Conservation (phyloP, 2,329 filamentous ascomycete species). For the Neurospora sp. region DNA sequence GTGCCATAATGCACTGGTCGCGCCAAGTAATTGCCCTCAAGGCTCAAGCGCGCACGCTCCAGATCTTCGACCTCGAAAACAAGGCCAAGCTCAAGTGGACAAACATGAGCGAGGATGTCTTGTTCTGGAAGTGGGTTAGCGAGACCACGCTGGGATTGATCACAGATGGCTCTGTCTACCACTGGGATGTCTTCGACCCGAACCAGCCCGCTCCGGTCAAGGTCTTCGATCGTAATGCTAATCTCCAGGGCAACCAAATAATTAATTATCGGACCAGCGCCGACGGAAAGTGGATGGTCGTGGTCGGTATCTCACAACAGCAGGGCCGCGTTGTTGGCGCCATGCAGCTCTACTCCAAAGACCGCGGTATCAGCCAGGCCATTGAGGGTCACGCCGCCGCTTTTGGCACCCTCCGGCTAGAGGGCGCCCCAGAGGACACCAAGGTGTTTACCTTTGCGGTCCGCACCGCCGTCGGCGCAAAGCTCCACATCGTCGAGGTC, state of each 20-base stretch:
- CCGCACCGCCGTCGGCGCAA: slow-evolving; percentile 77
- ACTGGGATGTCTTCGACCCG: slow-evolving; percentile 94
- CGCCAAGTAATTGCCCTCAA: slow-evolving; percentile 95
- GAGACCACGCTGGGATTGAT: slow-evolving; percentile 81
- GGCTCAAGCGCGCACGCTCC: slow-evolving; percentile 84
- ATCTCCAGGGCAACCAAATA: slow-evolving; percentile 91
- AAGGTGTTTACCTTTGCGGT: slow-evolving; percentile 97
- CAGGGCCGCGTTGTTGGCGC: slow-evolving; percentile 88
- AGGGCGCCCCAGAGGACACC: slow-evolving; percentile 81
- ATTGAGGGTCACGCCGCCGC: slow-evolving; percentile 96
- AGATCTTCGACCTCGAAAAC: slow-evolving; percentile 89
- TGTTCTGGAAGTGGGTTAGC: slow-evolving; percentile 99
- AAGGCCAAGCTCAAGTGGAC: slow-evolving; percentile 97
- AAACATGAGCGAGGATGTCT: slow-evolving; percentile 92
- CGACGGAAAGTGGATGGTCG: slow-evolving; percentile 96
- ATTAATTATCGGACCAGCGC: slow-evolving; percentile 98
- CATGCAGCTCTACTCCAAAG: slow-evolving; percentile 95
- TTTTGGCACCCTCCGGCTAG: slow-evolving; percentile 80
- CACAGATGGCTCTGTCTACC: slow-evolving; percentile 83
- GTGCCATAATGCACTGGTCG: slow-evolving; percentile 98
- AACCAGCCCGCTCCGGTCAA: slow-evolving; percentile 72
- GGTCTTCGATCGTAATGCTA: slow-evolving; percentile 88
- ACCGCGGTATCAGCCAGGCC: slow-evolving; percentile 91
- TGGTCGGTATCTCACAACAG: slow-evolving; percentile 91
- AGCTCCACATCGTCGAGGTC: slow-evolving; percentile 95